These are phyloP conservation scores for Thymus mandschuricus DNA, from an alignment of 257 asterid species.

Conservation along the genomic window DNA sequence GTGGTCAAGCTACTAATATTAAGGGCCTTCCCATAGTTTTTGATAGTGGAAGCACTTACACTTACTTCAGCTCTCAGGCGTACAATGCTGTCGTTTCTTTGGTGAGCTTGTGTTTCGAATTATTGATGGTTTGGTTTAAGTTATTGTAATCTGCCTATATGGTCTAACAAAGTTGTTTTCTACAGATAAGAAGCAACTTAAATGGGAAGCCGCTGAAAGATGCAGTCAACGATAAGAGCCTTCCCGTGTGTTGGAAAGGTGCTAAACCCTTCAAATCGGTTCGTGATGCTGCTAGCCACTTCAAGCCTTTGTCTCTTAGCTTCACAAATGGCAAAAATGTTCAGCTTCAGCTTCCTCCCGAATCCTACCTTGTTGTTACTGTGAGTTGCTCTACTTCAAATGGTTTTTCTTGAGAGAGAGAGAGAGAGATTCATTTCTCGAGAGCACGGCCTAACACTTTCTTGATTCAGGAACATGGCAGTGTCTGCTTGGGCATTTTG, in stretches of 20 bases:
- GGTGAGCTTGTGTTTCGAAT: constrained; percentile 36
- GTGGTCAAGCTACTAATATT: constrained; percentile 49
- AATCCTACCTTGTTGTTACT: constrained; percentile 73
- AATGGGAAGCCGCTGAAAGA: constrained; percentile 45
- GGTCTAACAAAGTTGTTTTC: constrained; percentile 20
- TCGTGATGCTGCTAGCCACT: constrained; percentile 47
- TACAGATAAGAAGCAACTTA: constrained; percentile 56
- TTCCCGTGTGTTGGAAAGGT: constrained; percentile 89
- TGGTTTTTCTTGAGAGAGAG: background rate
- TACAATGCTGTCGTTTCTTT: constrained; percentile 47
- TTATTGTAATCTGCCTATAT: background rate
- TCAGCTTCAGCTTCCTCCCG: constrained; percentile 67
- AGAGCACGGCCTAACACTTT: constrained; percentile 17
- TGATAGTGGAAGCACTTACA: constrained; percentile 79
- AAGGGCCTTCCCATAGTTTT: constrained; percentile 56
- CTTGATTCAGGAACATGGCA: constrained; percentile 70
- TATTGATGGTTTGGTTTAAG: background rate
- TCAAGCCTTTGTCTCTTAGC: constrained; percentile 70
- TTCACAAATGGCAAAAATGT: constrained; percentile 52
- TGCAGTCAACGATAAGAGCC: constrained; percentile 65
- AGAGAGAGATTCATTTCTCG: background rate
- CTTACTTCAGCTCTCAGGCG: constrained; percentile 58
- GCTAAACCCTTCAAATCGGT: constrained; percentile 68
- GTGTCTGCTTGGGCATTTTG: constrained; percentile 86
- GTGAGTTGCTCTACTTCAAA: constrained; percentile 42